Conservation (phyloP, 2,329 filamentous ascomycete species). For the Claviceps sp. region DNA sequence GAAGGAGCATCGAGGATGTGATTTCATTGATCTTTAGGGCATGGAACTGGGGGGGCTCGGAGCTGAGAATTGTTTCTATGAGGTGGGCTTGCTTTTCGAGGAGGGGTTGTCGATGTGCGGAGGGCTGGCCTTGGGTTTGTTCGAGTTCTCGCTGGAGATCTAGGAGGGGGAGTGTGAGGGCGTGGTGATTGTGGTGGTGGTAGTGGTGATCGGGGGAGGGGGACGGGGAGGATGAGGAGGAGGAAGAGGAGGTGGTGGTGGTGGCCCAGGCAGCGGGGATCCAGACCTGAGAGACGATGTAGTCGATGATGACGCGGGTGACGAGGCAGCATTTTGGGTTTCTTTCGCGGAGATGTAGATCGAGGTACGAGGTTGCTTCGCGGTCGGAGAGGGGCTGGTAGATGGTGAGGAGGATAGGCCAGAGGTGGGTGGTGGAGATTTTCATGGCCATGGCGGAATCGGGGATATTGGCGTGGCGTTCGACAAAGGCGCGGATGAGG, state of each 20-base stretch:
- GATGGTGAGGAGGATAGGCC: constrained; percentile 23
- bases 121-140: constrained; percentile 22
- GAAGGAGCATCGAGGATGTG: constrained; percentile 23
- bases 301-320: constrained; percentile 28
- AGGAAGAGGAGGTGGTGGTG: constrained; percentile 18
- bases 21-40: constrained; percentile 27
- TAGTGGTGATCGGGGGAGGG: too few relatives aligned
- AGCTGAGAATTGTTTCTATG: constrained; percentile 24
- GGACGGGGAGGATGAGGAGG: constrained; percentile 17
- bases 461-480: constrained; percentile 19
- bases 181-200: constrained; percentile 8
- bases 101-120: constrained; percentile 23
- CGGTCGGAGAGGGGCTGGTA: constrained; percentile 24
- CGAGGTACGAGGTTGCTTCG: constrained; percentile 27
- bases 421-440: constrained; percentile 18
- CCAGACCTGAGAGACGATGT: constrained; percentile 28
- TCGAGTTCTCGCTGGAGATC: constrained; percentile 25
- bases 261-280: constrained; percentile 25
- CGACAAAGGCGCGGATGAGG: constrained; percentile 23
- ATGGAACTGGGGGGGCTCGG: constrained; percentile 19
- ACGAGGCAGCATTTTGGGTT: constrained; percentile 29
- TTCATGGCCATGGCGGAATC: constrained; percentile 16
- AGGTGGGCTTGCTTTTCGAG: constrained; percentile 24
- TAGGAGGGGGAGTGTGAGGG: constrained; percentile 20
- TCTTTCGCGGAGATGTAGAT: constrained; percentile 25